phyloP scores from a whole-genome alignment of 2,329 filamentous ascomycete genomes.

The Arthrobotrys sinensis region DNA sequence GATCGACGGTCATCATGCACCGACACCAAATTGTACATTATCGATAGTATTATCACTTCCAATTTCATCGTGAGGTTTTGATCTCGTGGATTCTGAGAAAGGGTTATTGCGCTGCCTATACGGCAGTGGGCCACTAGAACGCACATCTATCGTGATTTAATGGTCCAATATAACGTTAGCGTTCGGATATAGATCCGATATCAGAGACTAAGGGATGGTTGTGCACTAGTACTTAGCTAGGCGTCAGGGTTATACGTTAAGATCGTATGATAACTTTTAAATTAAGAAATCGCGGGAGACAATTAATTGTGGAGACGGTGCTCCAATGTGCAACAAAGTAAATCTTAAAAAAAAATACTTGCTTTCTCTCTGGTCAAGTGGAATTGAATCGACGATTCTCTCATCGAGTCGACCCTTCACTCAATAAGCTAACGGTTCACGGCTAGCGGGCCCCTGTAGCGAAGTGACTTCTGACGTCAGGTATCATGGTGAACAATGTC shows the following conservation, averaged over 20 bases:
- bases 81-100: background rate
- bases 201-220: no score
- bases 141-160: no score
- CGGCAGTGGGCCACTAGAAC: background rate
- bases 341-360: background rate
- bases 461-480: conserved; percentile 5
- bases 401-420: background rate
- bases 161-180: no score
- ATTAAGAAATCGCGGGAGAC: no score
- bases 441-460: background rate
- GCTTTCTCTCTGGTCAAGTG: no score
- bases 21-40: background rate
- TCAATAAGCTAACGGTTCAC: conserved; percentile 7
- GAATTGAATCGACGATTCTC: conserved; percentile 6
- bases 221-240: no score
- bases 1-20: conserved; percentile 11
- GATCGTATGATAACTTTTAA: no score
- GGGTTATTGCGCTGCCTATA: background rate
- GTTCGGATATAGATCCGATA: no score
- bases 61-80: background rate
- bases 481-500: background rate
- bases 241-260: no score
- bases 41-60: conserved; percentile 9
- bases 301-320: no score
- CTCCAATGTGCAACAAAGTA: no score